Base-by-base conservation (phyloP, 805 yeast genomes). In the Sungouiozyma ichnusensis region DNA sequence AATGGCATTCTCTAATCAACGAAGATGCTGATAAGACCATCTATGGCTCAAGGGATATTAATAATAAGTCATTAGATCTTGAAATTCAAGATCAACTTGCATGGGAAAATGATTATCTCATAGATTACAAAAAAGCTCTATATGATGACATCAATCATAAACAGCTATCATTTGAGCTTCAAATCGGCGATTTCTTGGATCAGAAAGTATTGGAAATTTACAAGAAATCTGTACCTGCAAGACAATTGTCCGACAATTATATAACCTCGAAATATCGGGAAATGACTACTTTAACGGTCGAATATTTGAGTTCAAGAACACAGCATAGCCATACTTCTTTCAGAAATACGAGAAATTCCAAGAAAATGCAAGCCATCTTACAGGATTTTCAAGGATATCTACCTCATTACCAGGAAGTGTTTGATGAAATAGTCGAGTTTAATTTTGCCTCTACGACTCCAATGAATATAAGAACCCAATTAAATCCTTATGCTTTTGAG, bases 281-380 rank as follows among this genome's bases (percentile, higher is more conserved):
- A 16, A 52, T 50, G 41, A 44, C 37, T 3, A 40, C 35, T 27
- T 42, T 45, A 13, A 44, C 48, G 17, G 36, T 50, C 3, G 35
- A 41, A 17, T 54, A 42, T 39, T 19, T 53, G 15, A 45, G 45
- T 20, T 44, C 55, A 1, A 51, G 58, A 39, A 39, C 42, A 32
- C 19, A 19, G 7, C 16, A 9, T 17, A 41, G 48, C 16, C 11
- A 29, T 16, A 43, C 43, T 16, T 33, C 41, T 17, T 31, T 44
- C 1, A 49, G 62, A 19, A 53, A 48, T 43, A 57, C 63, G 2
- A 58, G 63, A 44, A 57, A 55, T 38, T 49, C 57, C 0, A 50
- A 49, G 18, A 54, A 48, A 35, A 37, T 55, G 2, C 44, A 40
- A 16, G 58, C 57, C 38, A 47, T 57, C n/a, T 20, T 58, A 18